These are phyloP conservation scores for Scedosporium apiospermum DNA, from an alignment of 2,329 filamentous ascomycete genomes.

Conservation along the genomic window DNA sequence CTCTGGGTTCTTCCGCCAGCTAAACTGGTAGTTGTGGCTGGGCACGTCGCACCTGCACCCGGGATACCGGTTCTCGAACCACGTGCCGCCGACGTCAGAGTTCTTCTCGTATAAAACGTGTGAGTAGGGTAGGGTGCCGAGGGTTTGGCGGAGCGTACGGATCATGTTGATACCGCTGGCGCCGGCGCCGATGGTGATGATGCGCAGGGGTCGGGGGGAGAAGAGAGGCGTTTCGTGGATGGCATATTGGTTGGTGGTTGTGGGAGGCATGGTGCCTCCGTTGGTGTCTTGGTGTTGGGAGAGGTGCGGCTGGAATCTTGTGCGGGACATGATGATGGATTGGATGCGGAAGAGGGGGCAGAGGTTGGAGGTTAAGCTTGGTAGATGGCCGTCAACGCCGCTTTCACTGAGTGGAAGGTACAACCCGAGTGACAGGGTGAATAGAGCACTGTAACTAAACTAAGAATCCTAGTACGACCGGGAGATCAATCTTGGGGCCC, in stretches of 20 bases:
- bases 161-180: slow-evolving; percentile 22
- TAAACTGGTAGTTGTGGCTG: slow-evolving; percentile 54
- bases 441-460: too few species aligned
- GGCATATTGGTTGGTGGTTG: neutral
- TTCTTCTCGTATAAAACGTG: slow-evolving; percentile 48
- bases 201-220: slow-evolving; percentile 12
- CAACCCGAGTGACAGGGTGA: too few species aligned
- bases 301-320: neutral
- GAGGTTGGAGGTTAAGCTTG: neutral
- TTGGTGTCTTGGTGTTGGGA: slow-evolving; percentile 6
- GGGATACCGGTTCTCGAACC: slow-evolving; percentile 50
- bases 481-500: too few species aligned
- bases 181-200: slow-evolving; percentile 20
- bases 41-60: slow-evolving; percentile 48
- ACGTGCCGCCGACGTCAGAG: slow-evolving; percentile 44
- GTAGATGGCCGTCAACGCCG: neutral
- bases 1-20: slow-evolving; percentile 47
- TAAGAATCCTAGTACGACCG: too few species aligned
- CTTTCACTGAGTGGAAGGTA: too few species aligned
- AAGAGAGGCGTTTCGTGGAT: slow-evolving; percentile 7
- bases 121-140: slow-evolving; percentile 28
- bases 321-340: neutral
- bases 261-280: neutral
- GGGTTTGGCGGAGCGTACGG: slow-evolving; percentile 31
- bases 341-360: neutral